Base-by-base conservation (phyloP, 495 filamentous ascomycete genomes). In the Penicillium nucicola region DNA sequence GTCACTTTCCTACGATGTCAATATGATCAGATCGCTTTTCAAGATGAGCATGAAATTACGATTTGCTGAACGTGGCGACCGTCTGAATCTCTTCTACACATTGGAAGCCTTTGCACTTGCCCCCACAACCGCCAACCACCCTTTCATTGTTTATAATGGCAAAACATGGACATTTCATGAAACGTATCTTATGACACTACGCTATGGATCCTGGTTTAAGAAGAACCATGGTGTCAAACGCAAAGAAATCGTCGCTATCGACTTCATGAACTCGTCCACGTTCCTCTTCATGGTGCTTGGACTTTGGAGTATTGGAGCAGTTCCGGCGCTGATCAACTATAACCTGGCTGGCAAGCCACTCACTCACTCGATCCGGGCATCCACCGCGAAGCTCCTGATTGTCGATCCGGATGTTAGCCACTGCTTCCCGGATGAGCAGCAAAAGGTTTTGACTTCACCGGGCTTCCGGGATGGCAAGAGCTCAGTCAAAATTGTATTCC, bases 261-360 rank as follows among this genome's bases (percentile, higher is more conserved):
- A 96, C 67, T 88, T 92, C 55, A 87, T 87, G 71, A 98, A 98
- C 60, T 88, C 83, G 19, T 84, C 89, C 12, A 79, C 80, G 5
- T 93, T 92, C 59, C 56, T 96, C 10, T 95, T 95, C 71, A 50
- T 96, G n/a, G 80, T 84, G 73, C 75, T 95, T 18, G 93, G 86
- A 0, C 67, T 97, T 25, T 97, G 92, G 92, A 83, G 85, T 14
- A 83, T 97, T 34, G 93, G 93, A 0, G 92, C 89, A 0, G 81
- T 80, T 20, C 91, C 92, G n/a, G 93, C 92, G 0, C 88, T 95
- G 52, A 87, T 98, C 71, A 98, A 98, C 65, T 95, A 93, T 68
- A 97, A 97, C 57, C 66, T 97, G 37, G 75, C 77, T 2, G 87
- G 85, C 11, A 81, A 88, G 22, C 77, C 92, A 2, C 70, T 98